phyloP scores from a whole-genome alignment of 306 rosid species.

The Prunus dulcis region DNA sequence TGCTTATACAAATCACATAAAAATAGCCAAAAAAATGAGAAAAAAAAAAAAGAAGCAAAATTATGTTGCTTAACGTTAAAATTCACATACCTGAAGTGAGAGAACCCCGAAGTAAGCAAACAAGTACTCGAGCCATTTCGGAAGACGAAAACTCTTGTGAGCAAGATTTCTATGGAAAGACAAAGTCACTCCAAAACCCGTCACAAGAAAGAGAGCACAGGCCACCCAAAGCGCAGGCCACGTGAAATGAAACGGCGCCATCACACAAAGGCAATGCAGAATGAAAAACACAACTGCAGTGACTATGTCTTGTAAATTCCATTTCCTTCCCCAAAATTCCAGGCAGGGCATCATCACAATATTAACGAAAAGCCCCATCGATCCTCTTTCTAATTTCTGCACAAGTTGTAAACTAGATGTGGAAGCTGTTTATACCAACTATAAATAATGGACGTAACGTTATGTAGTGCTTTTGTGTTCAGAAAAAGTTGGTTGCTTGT shows the following conservation, averaged over 20 bases:
- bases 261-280: slow-evolving; percentile 53
- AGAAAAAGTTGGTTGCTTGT: no score
- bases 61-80: no score
- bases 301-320: slow-evolving; percentile 59
- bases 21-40: neutral
- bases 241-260: slow-evolving; percentile 72
- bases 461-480: no score
- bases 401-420: no score
- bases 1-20: no score
- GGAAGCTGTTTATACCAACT: no score
- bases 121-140: slow-evolving; percentile 77
- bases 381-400: no score
- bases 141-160: slow-evolving; percentile 78
- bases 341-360: neutral
- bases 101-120: slow-evolving; percentile 76
- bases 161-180: slow-evolving; percentile 84
- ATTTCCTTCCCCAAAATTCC: slow-evolving; percentile 44
- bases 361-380: neutral
- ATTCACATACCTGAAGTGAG: slow-evolving; percentile 59
- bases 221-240: slow-evolving; percentile 59
- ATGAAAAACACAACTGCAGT: slow-evolving; percentile 52
- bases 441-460: no score
- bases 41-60: no score
- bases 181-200: slow-evolving; percentile 77
- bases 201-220: slow-evolving; percentile 35